Conservation (phyloP, 2,329 filamentous ascomycete species). For the Epichloe typhina region DNA sequence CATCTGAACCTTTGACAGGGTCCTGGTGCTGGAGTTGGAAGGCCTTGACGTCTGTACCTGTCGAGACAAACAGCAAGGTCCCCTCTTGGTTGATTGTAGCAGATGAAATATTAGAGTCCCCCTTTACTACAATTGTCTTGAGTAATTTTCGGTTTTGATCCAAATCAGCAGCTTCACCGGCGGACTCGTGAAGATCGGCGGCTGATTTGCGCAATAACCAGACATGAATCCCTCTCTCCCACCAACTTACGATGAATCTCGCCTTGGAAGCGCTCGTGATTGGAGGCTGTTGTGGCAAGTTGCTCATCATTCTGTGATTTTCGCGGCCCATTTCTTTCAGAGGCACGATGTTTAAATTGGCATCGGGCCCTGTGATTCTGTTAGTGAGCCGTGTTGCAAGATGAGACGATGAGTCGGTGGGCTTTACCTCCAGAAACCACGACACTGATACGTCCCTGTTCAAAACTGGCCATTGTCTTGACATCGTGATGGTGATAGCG, state of each 20-base stretch:
- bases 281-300: slow-evolving; percentile 66
- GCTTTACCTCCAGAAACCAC: slow-evolving; percentile 77
- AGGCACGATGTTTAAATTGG: slow-evolving; percentile 69
- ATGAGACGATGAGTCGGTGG: background rate
- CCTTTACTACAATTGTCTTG: slow-evolving; percentile 53
- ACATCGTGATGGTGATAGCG: slow-evolving; percentile 89
- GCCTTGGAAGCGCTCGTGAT: slow-evolving; percentile 59
- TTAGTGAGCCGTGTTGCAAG: slow-evolving; percentile 4
- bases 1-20: slow-evolving; percentile 37
- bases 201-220: slow-evolving; percentile 49
- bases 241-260: slow-evolving; percentile 78
- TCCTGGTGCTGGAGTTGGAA: slow-evolving; percentile 52
- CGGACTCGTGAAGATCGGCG: slow-evolving; percentile 29
- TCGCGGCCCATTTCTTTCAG: slow-evolving; percentile 63
- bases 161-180: slow-evolving; percentile 26
- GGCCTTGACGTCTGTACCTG: slow-evolving; percentile 59
- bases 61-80: slow-evolving; percentile 62
- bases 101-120: slow-evolving; percentile 69
- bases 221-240: slow-evolving; percentile 81
- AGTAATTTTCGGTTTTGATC: slow-evolving; percentile 50
- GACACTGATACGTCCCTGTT: slow-evolving; percentile 70
- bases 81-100: slow-evolving; percentile 60
- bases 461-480: slow-evolving; percentile 84
- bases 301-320: slow-evolving; percentile 69
- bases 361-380: slow-evolving; percentile 56